phyloP scores from a whole-genome alignment of 768 basidiomycete genomes.

The Tricholoma sp. region DNA sequence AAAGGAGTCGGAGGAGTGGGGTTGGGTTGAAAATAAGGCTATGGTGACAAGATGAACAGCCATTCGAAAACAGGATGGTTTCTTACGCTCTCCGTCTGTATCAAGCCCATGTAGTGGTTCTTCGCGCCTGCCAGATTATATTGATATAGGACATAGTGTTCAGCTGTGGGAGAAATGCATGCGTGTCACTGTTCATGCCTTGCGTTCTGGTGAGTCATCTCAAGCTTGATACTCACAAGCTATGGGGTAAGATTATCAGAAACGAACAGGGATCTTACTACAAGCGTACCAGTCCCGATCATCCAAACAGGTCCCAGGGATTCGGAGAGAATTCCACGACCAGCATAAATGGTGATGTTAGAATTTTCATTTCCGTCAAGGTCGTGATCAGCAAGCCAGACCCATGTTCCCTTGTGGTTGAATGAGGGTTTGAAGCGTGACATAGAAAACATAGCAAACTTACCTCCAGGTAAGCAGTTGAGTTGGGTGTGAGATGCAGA shows the following conservation, averaged over 20 bases:
- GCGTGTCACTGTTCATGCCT: neutral
- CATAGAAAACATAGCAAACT: neutral
- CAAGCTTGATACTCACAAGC: neutral
- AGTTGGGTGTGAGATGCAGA: conserved; percentile 53
- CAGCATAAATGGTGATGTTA: conserved; percentile 58
- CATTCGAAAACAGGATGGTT: neutral
- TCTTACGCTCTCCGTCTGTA: conserved; percentile 70
- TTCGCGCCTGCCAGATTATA: conserved; percentile 58
- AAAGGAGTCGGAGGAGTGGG: conserved; percentile 58
- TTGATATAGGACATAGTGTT: conserved; percentile 67
- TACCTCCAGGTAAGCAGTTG: conserved; percentile 64
- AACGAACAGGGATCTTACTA: neutral
- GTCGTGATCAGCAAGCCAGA: conserved; percentile 81
- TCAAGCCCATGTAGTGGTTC: conserved; percentile 67
- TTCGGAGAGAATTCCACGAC: conserved; percentile 71
- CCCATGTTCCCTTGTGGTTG: conserved; percentile 57
- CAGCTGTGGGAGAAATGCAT: conserved; percentile 34
- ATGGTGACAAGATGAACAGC: neutral
- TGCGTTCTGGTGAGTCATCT: neutral
- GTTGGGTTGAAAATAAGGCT: conserved; percentile 69
- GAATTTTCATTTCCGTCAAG: conserved; percentile 49
- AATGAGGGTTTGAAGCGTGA: neutral
- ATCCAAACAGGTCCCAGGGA: conserved; percentile 77
- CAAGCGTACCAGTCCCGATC: conserved; percentile 58
- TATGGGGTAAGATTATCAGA: neutral